Evolutionary conservation across 2,329 filamentous ascomycete species (phyloP).

Genomic region (Sarocladiaceae sp.): DNA sequence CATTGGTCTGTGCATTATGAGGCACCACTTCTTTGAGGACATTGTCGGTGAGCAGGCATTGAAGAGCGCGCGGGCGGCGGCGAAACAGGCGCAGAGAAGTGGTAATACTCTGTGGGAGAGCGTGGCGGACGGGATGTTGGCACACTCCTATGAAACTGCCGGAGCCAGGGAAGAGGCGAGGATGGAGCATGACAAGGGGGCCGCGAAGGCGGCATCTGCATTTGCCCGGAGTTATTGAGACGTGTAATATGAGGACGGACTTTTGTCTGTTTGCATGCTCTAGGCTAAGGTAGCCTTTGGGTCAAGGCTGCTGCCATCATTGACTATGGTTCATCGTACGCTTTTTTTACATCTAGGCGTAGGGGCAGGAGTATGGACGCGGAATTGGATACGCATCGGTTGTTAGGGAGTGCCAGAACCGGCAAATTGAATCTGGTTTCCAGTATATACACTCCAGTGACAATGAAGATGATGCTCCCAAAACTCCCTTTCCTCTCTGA

Average conservation of each 20-base stretch:
- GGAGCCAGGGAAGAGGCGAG: slow-evolving; percentile 50
- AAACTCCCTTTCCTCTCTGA: background rate
- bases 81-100: slow-evolving; percentile 63
- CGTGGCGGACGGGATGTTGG: slow-evolving; percentile 75
- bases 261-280: too few relatives aligned
- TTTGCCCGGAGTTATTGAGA: slow-evolving; percentile 29
- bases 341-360: too few relatives aligned
- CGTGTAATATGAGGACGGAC: background rate
- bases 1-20: slow-evolving; percentile 82
- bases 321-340: too few relatives aligned
- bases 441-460: too few relatives aligned
- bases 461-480: too few relatives aligned
- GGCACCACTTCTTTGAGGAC: slow-evolving; percentile 73
- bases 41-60: slow-evolving; percentile 77
- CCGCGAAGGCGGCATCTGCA: slow-evolving; percentile 37
- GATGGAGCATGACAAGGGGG: slow-evolving; percentile 36
- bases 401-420: too few relatives aligned
- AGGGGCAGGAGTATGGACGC: too few relatives aligned
- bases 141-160: slow-evolving; percentile 69
- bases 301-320: too few relatives aligned
- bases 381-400: too few relatives aligned
- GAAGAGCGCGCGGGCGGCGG: slow-evolving; percentile 69
- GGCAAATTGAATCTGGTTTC: too few relatives aligned
- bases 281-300: too few relatives aligned
- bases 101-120: slow-evolving; percentile 74